phyloP scores from a whole-genome alignment of 768 basidiomycete species.

The Melanogaster broomeanus region DNA sequence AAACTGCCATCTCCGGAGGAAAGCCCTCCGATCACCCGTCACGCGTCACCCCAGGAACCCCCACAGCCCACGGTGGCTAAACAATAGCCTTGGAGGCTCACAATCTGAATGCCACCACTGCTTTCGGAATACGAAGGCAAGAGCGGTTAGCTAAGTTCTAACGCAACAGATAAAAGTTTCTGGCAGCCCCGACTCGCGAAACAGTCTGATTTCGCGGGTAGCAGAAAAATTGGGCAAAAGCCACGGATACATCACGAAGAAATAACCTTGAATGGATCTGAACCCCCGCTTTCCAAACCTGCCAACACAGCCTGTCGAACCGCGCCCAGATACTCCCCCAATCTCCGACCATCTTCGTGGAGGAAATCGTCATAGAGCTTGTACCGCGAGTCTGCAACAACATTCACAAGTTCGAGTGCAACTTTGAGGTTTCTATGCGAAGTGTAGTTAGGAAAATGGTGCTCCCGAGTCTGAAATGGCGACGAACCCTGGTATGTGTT shows the following conservation, averaged over 20 bases:
- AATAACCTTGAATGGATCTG: conserved; percentile 67
- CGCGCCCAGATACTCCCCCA: conserved; percentile 74
- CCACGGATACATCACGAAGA: conserved; percentile 15
- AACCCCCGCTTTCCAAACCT: conserved; percentile 72
- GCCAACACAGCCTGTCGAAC: conserved; percentile 73
- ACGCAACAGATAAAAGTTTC: no score
- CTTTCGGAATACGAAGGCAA: no score
- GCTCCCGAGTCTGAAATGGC: not conserved
- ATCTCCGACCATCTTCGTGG: conserved; percentile 51
- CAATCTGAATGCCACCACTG: no score
- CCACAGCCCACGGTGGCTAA: no score
- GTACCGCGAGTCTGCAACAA: conserved; percentile 87
- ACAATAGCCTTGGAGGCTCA: no score
- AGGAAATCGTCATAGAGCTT: conserved; percentile 86
- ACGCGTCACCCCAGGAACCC: no score
- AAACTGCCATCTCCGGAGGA: no score
- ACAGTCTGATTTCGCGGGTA: no score
- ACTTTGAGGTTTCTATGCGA: conserved; percentile 68
- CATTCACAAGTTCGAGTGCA: conserved; percentile 74
- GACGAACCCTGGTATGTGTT: conserved; percentile 65
- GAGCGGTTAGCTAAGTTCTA: no score
- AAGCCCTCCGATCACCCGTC: no score
- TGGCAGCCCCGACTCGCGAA: no score
- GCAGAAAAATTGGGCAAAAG: no score
- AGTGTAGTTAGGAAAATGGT: conserved; percentile 3